A percentile compares a stretch with the other conserved stretches of the same genome.
Conservation (phyloP, 2,329 filamentous ascomycete species). For the Xylaria digitata region DNA sequence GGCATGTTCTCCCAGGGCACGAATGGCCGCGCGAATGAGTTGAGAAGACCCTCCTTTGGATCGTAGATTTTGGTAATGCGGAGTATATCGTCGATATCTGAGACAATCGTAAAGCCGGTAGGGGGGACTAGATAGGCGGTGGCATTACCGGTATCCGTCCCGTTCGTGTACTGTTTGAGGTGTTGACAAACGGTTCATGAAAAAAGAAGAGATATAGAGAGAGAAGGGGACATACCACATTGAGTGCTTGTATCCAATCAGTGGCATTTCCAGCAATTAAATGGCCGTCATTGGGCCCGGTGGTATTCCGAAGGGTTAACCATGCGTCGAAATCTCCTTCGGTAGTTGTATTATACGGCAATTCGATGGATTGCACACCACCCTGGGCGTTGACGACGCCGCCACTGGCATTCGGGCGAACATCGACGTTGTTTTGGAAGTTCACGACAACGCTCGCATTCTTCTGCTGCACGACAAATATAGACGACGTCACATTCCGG, state of each 20-base stretch:
- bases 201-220: background rate
- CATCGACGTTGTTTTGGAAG: conserved; percentile 59
- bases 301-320: conserved; percentile 69
- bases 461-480: conserved; percentile 80
- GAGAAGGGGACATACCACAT: conserved; percentile 57
- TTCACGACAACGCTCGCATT: conserved; percentile 72
- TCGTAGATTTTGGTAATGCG: conserved; percentile 85
- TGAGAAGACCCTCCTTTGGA: conserved; percentile 78
- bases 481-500: conserved; percentile 77
- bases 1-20: conserved; percentile 83
- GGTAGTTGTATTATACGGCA: conserved; percentile 73
- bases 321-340: conserved; percentile 81
- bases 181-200: background rate
- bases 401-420: conserved; percentile 65
- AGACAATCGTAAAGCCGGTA: conserved; percentile 76
- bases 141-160: conserved; percentile 74
- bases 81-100: conserved; percentile 83
- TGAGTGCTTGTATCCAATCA: conserved; percentile 72
- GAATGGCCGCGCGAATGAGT: conserved; percentile 79
- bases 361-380: conserved; percentile 69
- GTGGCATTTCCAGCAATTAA: conserved; percentile 74
- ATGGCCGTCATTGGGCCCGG: conserved; percentile 60
- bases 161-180: conserved; percentile 63
- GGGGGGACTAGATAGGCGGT: conserved; percentile 81
- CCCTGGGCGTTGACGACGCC: conserved; percentile 64